Evolutionary conservation across 148 eudicot genomes (phyloP), one percentile per base, ranked within the genome.

Genomic region (Persicaria maculosa): DNA sequence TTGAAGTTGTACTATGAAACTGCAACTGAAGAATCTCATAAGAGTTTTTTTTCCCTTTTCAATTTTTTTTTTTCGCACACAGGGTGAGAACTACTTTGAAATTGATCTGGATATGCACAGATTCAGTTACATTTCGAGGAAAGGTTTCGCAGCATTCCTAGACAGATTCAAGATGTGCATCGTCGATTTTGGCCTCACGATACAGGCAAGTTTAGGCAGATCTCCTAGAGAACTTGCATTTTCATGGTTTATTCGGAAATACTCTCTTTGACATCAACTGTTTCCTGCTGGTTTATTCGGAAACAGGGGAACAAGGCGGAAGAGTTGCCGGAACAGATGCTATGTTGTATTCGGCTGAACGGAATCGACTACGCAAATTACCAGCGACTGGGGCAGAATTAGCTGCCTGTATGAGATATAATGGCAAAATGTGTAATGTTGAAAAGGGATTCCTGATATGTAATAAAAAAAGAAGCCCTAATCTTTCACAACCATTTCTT

Each of bases 11-110:
- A 31, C 3, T 31, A 31, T 31, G 40, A 31, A 31, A 31, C 40
- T 31, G 40, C 40, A 31, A 2, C 40, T 31, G 40, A 31, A 31
- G 40, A 31, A 1, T 31, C 40, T 31, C 3, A 31, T 31, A 31
- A 31, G 2, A 31, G 40, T 31, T 31, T 31, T 31, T 31, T 31
- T 31, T 31, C 3, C 31, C 40, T 19, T 17, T n/a, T 22, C 69
- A 44, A 54, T 75, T 25, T 25, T 52, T 45, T 77, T 54, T 50
- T 73, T 31, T 31, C 40, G 40, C 40, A 31, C 40, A 77, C 88
- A 95, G 99, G 99, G 96, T n/a, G 93, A 87, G 74, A 95, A 92
- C 79, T 95, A 95, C 80, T 86, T 95, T 31, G 99, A 95, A 74
- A 95, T 95, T 22, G 99, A 95, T 80, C 81, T 95, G 80, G 99